Base-by-base conservation (phyloP, 495 filamentous ascomycete genomes). In the Daldinia grandis region DNA sequence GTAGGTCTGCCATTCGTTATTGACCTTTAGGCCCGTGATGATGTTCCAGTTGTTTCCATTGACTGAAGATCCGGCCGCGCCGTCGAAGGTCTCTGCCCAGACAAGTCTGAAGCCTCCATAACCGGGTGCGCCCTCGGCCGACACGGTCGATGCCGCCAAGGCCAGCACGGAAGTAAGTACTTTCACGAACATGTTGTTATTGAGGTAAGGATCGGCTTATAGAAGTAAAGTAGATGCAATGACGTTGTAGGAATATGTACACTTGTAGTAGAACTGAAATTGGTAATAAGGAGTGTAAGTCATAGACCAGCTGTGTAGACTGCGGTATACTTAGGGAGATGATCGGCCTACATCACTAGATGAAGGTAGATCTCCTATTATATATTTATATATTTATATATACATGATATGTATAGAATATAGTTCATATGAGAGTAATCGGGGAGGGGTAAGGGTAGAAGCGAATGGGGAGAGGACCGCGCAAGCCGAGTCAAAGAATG, bases 121-220 rank as follows among this genome's bases (percentile, higher is more conserved):
- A 9, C 35, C 60, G 1, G 81, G 81, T 8, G 79, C 61, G 19
- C 28, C 12, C 74, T 76, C 77, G 27, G 80, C 80, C 0, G 72
- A 71, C 25, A 73, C 77, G 4, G 73, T 71, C 2, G 64, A 53
- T 25, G 50, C 65, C 47, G 70, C 55, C 10, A 68, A 3, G 38
- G 65, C 70, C 1, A 66, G 58, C 53, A 72, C 59, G 1, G 70
- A 25, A 8, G 74, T 53, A 4, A 76, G 64, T 27, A 81, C 58
- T 70, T 71, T 72, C 78, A 80, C 78, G 70, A 82, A 83, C 82
- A 88, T 88, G 80, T 79, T 87, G 84, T 84, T 31, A 84, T 84
- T 80, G 82, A 81, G 86, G 82, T 86, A 88, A 87, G 59, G 62
- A 74, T 58, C 44, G 59, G 14, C 35, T 44, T 55, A 64, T 74